phyloP scores from a whole-genome alignment of 1,139 yeast genomes.

The Suhomyces yuchorum region DNA sequence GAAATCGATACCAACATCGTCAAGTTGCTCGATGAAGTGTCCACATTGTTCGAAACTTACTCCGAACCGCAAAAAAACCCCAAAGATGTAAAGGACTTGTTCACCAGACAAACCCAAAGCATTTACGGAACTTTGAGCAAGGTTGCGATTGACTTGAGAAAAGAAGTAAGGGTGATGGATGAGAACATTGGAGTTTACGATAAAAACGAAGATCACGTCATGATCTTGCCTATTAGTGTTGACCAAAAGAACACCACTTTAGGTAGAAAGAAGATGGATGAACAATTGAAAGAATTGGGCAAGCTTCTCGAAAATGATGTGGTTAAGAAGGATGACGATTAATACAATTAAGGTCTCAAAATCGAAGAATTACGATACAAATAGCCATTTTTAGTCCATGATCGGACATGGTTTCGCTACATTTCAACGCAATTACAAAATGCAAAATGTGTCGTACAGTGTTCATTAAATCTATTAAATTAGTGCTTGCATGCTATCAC shows the following conservation, averaged over 20 bases:
- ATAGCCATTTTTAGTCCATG: too few relatives aligned
- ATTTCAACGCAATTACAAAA: too few relatives aligned
- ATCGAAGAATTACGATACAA: too few relatives aligned
- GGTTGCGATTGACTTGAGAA: slow-evolving; percentile 51
- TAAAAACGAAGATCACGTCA: slow-evolving; percentile 47
- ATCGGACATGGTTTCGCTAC: too few relatives aligned
- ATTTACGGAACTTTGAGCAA: slow-evolving; percentile 39
- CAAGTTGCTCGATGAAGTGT: slow-evolving; percentile 41
- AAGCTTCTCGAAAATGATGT: slow-evolving; percentile 18
- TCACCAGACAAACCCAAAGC: slow-evolving; percentile 32
- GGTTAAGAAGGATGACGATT: background rate
- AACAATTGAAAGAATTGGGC: slow-evolving; percentile 35
- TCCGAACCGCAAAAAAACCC: slow-evolving; percentile 23
- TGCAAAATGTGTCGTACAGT: background rate
- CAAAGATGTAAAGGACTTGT: slow-evolving; percentile 18
- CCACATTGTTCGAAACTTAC: slow-evolving; percentile 45
- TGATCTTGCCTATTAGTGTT: slow-evolving; percentile 60
- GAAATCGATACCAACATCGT: slow-evolving; percentile 49
- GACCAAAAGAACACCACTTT: slow-evolving; percentile 64
- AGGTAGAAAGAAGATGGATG: slow-evolving; percentile 50
- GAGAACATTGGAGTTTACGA: slow-evolving; percentile 54
- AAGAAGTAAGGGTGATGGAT: slow-evolving; percentile 60
- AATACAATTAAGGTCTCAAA: background rate
- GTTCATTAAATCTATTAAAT: background rate
- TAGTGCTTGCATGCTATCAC: slow-evolving; percentile 22